These are phyloP conservation scores for Aspergillus costaricaensis DNA, from an alignment of 2,329 filamentous ascomycete genomes.

Conservation along the genomic window DNA sequence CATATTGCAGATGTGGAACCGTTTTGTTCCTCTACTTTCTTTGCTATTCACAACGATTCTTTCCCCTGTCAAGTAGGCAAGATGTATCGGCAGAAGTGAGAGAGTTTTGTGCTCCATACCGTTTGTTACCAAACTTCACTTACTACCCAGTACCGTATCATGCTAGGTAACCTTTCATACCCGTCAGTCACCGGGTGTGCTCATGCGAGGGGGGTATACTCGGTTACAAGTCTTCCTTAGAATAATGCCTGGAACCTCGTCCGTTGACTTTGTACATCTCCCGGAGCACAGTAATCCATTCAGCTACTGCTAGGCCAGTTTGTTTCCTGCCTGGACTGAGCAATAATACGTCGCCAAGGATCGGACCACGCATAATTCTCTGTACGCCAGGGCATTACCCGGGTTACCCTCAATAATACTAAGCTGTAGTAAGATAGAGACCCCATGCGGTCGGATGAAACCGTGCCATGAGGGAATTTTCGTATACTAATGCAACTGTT, in stretches of 20 bases:
- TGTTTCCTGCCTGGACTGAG: conserved; percentile 9
- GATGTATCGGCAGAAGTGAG: no score
- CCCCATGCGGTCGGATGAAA: background rate
- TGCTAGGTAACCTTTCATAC: background rate
- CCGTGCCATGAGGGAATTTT: background rate
- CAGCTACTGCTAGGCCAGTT: conserved; percentile 1
- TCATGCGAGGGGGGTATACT: conserved; percentile 11
- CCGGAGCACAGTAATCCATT: conserved; percentile 20
- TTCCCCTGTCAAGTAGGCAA: background rate
- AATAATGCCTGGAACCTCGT: background rate
- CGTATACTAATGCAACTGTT: background rate
- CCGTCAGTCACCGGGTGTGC: conserved; percentile 6
- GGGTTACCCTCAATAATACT: background rate
- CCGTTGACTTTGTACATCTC: background rate
- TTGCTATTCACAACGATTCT: background rate
- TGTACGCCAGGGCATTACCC: background rate
- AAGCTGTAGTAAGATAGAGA: background rate
- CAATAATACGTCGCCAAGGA: conserved; percentile 2
- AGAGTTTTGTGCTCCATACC: no score
- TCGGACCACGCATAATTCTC: background rate
- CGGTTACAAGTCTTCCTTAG: background rate
- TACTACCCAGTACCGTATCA: background rate
- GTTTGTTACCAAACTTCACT: no score
- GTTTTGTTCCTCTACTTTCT: background rate
- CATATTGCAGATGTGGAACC: background rate